Conservation (phyloP, 306 rosid species). For the Sphenostylis stenocarpa region DNA sequence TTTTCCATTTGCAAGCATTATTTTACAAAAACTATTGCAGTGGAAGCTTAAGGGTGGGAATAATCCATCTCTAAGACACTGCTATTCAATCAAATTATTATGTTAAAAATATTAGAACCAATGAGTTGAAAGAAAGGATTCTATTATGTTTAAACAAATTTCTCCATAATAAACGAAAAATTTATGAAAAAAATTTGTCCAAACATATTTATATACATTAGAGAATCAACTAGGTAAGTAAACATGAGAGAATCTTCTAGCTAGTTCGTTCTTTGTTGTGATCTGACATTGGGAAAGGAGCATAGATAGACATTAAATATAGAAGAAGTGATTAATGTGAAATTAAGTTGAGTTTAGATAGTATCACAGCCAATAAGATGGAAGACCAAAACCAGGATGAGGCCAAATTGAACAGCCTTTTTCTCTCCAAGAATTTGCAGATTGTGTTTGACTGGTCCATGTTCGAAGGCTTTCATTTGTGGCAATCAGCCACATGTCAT, state of each 20-base stretch:
- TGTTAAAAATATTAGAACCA: too few relatives aligned
- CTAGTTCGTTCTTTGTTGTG: slow-evolving; percentile 9
- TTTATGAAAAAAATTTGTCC: too few relatives aligned
- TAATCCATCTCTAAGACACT: background rate
- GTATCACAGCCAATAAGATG: slow-evolving; percentile 27
- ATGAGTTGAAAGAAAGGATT: too few relatives aligned
- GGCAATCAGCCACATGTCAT: slow-evolving; percentile 43
- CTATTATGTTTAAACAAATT: too few relatives aligned
- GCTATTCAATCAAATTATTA: background rate
- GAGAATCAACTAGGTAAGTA: too few relatives aligned
- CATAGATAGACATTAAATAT: background rate
- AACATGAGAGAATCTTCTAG: background rate
- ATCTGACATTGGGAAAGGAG: slow-evolving; percentile 47
- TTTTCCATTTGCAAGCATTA: background rate
- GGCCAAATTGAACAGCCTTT: slow-evolving; percentile 31
- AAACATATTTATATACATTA: background rate
- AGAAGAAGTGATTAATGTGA: background rate
- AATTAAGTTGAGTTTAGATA: background rate
- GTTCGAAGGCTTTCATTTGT: slow-evolving; percentile 20
- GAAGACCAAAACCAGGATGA: slow-evolving; percentile 37
- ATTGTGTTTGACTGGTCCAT: slow-evolving; percentile 46
- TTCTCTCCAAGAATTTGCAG: slow-evolving; percentile 26
- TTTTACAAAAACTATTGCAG: background rate
- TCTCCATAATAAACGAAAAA: too few relatives aligned
- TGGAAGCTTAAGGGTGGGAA: background rate